Base-by-base conservation (phyloP, 371 early-diverging fungal species). In the Haplosporangium sp. region DNA sequence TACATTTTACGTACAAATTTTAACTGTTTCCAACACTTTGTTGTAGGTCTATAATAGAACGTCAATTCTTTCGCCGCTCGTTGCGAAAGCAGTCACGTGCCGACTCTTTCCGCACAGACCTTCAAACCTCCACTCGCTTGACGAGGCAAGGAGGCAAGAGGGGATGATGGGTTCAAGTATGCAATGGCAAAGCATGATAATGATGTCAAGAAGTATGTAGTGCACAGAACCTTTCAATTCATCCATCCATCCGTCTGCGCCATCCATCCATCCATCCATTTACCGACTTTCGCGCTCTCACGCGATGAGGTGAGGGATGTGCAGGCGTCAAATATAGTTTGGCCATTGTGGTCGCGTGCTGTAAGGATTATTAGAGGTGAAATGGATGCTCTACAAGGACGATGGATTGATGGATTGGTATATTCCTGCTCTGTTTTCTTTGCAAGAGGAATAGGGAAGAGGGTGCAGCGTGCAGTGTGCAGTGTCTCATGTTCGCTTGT, bases 221-320 rank as follows among this genome's bases (percentile, higher is more conserved):
- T 52, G 52, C 52, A 52, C 52, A 52, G 52, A 52, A 10, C 52
- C 8, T 20, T 52, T 45, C 42, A 46, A 42, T 13, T 45, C 45
- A 42, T 36, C 12, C 55, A 7, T 23, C 21, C 40, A 3, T 13
- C 37, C 6, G 54, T 38, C 14, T 10, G 29, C 21, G 9, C n/a
- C 16, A 62, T 59, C 67, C 59, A 56, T 61, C 68, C 61, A 61
- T 69, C 69, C 45, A 69, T 69, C 69, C 62, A 56, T 56, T n/a
- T 20, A n/a, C 5, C 48, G 7, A 9, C 41, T 51, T 60, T 43
- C 43, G 13, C 43, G 43, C 43, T n/a, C n/a, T n/a, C n/a, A n/a
- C n/a, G n/a, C n/a, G n/a, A n/a, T n/a, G n/a, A n/a, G 14, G 14
- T 48, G 6, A 20, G 48, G 14, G 48, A n/a, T n/a, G n/a, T n/a